A percentile compares a stretch with the other conserved stretches of the same genome.
phyloP scores from a whole-genome alignment of 2,329 filamentous ascomycete genomes.

The Paecilomyces dactylethromorphus region DNA sequence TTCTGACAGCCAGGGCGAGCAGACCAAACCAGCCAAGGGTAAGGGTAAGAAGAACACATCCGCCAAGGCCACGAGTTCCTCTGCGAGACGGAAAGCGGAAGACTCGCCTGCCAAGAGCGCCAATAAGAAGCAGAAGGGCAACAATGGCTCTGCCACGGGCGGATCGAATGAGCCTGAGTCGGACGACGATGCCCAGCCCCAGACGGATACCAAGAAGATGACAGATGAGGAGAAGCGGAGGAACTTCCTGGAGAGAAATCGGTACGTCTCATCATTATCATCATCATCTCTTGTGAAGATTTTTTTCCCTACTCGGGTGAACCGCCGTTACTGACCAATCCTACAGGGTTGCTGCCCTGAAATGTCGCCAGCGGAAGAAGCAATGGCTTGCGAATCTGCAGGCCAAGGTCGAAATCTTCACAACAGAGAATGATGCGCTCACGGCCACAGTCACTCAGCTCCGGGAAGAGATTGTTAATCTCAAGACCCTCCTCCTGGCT shows the following conservation, averaged over 20 bases:
- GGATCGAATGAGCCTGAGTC: conserved; percentile 42
- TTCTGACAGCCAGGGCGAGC: conserved; percentile 66
- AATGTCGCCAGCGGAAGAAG: conserved; percentile 97
- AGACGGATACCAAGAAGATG: conserved; percentile 67
- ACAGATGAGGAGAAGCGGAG: conserved; percentile 97
- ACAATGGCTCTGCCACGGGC: conserved; percentile 35
- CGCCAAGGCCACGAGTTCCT: conserved; percentile 39
- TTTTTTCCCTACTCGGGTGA: conserved; percentile 2
- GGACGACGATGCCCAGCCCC: conserved; percentile 52
- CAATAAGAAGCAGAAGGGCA: conserved; percentile 67
- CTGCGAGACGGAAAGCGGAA: conserved; percentile 69
- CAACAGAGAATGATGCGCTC: conserved; percentile 82
- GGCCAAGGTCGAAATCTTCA: conserved; percentile 88
- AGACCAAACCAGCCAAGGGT: conserved; percentile 57
- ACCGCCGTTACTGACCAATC: conserved; percentile 17
- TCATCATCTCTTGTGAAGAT: too few relatives aligned
- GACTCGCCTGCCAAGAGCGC: conserved; percentile 62
- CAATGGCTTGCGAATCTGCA: conserved; percentile 96
- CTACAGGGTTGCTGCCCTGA: conserved; percentile 81
- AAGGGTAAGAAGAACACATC: conserved; percentile 62
- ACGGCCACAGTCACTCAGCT: conserved; percentile 76
- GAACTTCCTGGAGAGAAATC: conserved; percentile 94
- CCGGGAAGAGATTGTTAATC: conserved; percentile 85
- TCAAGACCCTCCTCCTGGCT: conserved; percentile 85
- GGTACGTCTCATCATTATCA: conserved; percentile 60